Evolutionary conservation across 2,329 filamentous ascomycete genomes (phyloP).

Genomic region (Daldinia sp.): DNA sequence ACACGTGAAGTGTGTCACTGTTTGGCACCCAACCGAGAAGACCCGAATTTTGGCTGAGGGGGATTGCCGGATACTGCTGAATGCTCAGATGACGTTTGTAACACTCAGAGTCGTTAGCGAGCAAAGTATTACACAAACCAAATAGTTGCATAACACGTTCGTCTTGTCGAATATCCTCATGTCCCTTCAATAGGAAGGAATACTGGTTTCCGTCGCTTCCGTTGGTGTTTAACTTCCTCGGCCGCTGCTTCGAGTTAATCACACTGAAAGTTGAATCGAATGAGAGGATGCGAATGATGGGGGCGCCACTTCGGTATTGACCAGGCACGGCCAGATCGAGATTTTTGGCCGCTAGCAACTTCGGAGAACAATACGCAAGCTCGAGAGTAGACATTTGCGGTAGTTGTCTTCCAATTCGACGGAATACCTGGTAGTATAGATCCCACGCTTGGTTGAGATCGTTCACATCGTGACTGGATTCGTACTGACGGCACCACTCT

Average conservation of each 20-base stretch:
- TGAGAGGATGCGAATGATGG: constrained; percentile 85
- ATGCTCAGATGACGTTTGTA: constrained; percentile 98
- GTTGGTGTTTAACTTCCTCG: constrained; percentile 86
- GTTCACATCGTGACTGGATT: constrained; percentile 86
- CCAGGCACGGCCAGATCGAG: constrained; percentile 96
- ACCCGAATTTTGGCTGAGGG: constrained; percentile 94
- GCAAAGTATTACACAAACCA: constrained; percentile 94
- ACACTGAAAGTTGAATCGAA: constrained; percentile 93
- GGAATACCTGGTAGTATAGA: constrained; percentile 98
- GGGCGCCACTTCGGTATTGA: constrained; percentile 83
- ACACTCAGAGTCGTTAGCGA: constrained; percentile 93
- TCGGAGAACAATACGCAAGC: constrained; percentile 95
- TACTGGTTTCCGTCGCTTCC: constrained; percentile 91
- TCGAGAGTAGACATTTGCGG: constrained; percentile 94
- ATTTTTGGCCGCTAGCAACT: constrained; percentile 85
- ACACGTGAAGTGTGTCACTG: constrained; percentile 94
- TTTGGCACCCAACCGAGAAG: constrained; percentile 97
- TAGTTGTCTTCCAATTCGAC: constrained; percentile 91
- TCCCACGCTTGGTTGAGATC: constrained; percentile 99
- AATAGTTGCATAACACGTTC: constrained; percentile 99
- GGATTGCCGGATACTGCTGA: constrained; percentile 95
- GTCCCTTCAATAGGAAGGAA: constrained; percentile 94
- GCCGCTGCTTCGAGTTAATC: constrained; percentile 96
- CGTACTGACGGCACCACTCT: constrained; percentile 95
- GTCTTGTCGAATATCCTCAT: constrained; percentile 98